Conservation (phyloP, 805 yeast species). For the Saturnispora hagleri region DNA sequence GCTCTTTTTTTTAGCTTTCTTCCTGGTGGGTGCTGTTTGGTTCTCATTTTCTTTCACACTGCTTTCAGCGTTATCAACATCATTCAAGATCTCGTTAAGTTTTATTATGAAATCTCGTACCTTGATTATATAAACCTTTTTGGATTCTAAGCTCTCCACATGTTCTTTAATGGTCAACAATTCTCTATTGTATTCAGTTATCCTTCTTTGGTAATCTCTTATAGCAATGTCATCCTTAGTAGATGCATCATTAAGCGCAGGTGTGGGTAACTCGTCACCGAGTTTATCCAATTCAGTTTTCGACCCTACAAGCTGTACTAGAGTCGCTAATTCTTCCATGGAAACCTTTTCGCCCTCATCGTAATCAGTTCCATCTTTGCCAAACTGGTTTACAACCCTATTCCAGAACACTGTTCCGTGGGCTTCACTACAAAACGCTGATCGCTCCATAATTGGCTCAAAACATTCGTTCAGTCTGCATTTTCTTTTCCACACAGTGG, state of each 20-base stretch:
- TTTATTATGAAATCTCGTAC: background rate
- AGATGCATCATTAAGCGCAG: slow-evolving; percentile 6
- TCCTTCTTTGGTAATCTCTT: background rate
- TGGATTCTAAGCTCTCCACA: background rate
- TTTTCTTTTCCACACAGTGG: slow-evolving; percentile 64
- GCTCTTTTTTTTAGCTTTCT: slow-evolving; percentile 16
- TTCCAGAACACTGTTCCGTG: slow-evolving; percentile 52
- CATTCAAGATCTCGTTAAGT: slow-evolving; percentile 1
- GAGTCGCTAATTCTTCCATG: background rate
- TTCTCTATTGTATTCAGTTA: background rate
- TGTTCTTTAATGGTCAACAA: background rate
- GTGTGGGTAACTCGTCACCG: slow-evolving; percentile 34
- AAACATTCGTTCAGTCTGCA: slow-evolving; percentile 56
- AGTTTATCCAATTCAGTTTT: slow-evolving; percentile 20
- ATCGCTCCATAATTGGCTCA: slow-evolving; percentile 38
- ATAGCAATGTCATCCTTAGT: background rate
- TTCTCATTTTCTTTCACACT: background rate
- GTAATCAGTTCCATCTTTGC: slow-evolving; percentile 6
- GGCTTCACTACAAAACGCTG: slow-evolving; percentile 67
- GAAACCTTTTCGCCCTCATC: slow-evolving; percentile 8
- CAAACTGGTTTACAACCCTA: slow-evolving; percentile 18
- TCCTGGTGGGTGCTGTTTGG: background rate
- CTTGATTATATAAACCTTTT: background rate
- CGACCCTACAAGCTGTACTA: slow-evolving; percentile 13
- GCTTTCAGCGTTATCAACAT: background rate